phyloP scores from a whole-genome alignment of 768 basidiomycete genomes.

The Lentinula boryana region DNA sequence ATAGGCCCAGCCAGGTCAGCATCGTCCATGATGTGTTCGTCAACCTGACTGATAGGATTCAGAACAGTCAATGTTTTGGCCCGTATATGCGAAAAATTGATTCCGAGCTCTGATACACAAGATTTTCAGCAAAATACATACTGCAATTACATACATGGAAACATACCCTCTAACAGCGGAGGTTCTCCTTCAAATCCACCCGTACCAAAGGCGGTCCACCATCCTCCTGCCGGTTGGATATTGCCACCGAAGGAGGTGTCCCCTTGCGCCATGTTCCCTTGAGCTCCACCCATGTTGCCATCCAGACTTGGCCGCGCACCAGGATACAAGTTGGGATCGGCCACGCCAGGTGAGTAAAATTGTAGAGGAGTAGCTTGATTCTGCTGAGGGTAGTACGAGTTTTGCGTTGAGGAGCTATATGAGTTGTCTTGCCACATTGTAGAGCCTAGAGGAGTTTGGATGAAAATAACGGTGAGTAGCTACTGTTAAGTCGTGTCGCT shows the following conservation, averaged over 20 bases:
- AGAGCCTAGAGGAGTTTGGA: background rate
- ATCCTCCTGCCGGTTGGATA: slow-evolving; percentile 69
- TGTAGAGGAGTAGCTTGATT: slow-evolving; percentile 61
- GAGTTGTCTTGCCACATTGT: slow-evolving; percentile 75
- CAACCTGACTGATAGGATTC: slow-evolving; percentile 79
- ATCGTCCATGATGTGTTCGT: slow-evolving; percentile 97
- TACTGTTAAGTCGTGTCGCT: background rate
- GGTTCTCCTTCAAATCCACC: slow-evolving; percentile 96
- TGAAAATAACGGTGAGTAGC: background rate
- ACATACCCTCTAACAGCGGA: slow-evolving; percentile 85
- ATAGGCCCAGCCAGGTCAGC: slow-evolving; percentile 96
- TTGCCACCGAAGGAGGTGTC: slow-evolving; percentile 57
- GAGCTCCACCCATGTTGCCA: slow-evolving; percentile 45
- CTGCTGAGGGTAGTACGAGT: slow-evolving; percentile 45
- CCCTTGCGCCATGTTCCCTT: slow-evolving; percentile 44
- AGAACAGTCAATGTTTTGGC: slow-evolving; percentile 93
- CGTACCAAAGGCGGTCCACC: slow-evolving; percentile 97
- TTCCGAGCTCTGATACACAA: slow-evolving; percentile 73
- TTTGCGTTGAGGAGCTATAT: slow-evolving; percentile 59
- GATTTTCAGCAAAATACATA: background rate
- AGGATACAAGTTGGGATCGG: slow-evolving; percentile 59
- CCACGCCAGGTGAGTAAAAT: slow-evolving; percentile 62
- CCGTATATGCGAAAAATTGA: slow-evolving; percentile 95
- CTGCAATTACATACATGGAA: background rate
- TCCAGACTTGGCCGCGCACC: slow-evolving; percentile 75